Conservation (phyloP, 2,329 filamentous ascomycete genomes). For the Pyricularia sp. region DNA sequence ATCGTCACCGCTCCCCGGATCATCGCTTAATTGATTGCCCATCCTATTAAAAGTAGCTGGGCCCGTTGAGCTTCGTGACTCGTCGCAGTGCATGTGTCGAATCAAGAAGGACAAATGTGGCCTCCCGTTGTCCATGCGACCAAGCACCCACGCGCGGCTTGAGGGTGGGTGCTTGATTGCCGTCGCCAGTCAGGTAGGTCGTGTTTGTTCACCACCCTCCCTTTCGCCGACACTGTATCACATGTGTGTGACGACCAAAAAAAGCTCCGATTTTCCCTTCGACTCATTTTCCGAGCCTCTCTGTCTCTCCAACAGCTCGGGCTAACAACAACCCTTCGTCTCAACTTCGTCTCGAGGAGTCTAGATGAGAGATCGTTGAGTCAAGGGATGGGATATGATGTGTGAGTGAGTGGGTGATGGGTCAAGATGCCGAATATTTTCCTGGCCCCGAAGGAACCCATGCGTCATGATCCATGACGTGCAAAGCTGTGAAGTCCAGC, state of each 20-base stretch:
- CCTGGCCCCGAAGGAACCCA: background rate
- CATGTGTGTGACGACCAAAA: background rate
- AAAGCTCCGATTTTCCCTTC: background rate
- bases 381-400: background rate
- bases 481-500: background rate
- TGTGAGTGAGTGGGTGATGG: background rate
- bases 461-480: background rate
- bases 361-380: background rate
- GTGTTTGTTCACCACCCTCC: background rate
- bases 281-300: background rate
- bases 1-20: background rate
- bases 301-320: background rate
- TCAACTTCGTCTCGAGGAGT: background rate
- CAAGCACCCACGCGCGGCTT: background rate
- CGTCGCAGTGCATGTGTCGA: background rate
- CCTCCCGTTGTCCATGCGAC: background rate
- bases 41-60: background rate
- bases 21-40: background rate
- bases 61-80: background rate
- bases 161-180: background rate
- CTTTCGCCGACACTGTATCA: background rate
- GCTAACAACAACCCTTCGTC: background rate
- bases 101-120: background rate
- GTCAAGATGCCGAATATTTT: background rate
- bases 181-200: background rate